These are phyloP conservation scores for Penicillium paxilli DNA, from an alignment of 495 filamentous ascomycete species.

Conservation along the genomic window DNA sequence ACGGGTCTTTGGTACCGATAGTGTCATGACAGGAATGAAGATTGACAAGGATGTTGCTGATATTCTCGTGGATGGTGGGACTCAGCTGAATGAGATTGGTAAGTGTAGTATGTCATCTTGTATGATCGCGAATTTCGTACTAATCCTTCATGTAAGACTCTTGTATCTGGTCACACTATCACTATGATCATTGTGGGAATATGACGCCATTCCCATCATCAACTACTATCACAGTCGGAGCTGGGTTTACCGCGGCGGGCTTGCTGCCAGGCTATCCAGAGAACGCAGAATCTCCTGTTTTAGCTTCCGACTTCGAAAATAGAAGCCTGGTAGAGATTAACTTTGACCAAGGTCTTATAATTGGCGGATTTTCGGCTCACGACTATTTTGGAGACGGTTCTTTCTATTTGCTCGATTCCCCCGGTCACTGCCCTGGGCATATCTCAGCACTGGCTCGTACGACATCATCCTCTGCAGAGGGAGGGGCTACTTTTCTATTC, in stretches of 20 bases:
- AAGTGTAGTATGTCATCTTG: too few relatives aligned
- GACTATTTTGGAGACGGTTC: constrained; percentile 7
- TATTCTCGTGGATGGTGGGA: too few relatives aligned
- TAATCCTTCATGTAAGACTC: too few relatives aligned
- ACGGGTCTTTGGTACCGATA: neutral
- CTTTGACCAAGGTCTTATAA: neutral
- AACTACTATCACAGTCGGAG: neutral
- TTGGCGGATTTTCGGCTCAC: constrained; percentile 1
- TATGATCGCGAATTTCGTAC: too few relatives aligned
- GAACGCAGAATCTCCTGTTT: neutral
- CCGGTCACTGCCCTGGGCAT: constrained; percentile 19
- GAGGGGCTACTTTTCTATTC: neutral
- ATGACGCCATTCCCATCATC: neutral
- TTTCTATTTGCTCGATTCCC: constrained; percentile 1
- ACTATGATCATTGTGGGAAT: neutral
- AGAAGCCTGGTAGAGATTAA: neutral
- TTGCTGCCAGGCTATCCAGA: neutral
- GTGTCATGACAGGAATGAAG: neutral
- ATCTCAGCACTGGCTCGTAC: neutral
- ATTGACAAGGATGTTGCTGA: too few relatives aligned
- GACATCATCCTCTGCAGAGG: neutral
- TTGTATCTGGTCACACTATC: neutral
- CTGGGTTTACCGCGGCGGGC: neutral
- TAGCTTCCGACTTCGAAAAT: neutral
- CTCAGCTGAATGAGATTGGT: too few relatives aligned